Conservation (phyloP, 2,329 filamentous ascomycete genomes). For the Paecilomyces formosus region DNA sequence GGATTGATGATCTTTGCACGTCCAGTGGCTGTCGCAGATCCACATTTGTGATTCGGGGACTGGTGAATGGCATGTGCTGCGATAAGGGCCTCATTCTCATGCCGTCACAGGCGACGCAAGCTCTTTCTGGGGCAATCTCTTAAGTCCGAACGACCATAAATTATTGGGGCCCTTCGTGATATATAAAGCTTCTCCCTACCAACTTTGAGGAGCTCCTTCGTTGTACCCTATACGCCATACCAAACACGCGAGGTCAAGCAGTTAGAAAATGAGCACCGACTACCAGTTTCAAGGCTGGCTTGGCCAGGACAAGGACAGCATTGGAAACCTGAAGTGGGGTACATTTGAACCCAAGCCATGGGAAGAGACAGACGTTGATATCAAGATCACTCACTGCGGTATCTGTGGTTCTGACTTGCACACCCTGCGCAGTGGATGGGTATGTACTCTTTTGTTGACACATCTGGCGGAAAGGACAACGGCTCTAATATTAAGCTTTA, state of each 20-base stretch:
- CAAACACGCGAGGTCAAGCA: neutral
- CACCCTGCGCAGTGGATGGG: slow-evolving; percentile 36
- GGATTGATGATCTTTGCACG: neutral
- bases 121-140: neutral
- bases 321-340: slow-evolving; percentile 31
- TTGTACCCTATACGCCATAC: neutral
- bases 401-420: slow-evolving; percentile 54
- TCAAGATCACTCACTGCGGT: slow-evolving; percentile 52
- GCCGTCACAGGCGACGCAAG: neutral
- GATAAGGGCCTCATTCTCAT: neutral
- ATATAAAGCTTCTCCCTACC: no score
- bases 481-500: neutral
- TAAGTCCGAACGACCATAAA: neutral
- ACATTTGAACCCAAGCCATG: slow-evolving; percentile 52
- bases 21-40: no score
- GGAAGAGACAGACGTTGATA: slow-evolving; percentile 53
- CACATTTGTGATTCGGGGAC: no score
- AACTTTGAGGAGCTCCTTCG: neutral
- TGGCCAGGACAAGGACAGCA: slow-evolving; percentile 37
- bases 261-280: slow-evolving; percentile 9
- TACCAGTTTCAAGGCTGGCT: slow-evolving; percentile 47
- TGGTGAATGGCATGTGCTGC: no score
- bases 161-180: neutral
- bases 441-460: neutral
- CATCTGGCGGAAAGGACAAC: neutral